phyloP scores from a whole-genome alignment of 345 rosid genomes.

The Lumnitzera racemosa region DNA sequence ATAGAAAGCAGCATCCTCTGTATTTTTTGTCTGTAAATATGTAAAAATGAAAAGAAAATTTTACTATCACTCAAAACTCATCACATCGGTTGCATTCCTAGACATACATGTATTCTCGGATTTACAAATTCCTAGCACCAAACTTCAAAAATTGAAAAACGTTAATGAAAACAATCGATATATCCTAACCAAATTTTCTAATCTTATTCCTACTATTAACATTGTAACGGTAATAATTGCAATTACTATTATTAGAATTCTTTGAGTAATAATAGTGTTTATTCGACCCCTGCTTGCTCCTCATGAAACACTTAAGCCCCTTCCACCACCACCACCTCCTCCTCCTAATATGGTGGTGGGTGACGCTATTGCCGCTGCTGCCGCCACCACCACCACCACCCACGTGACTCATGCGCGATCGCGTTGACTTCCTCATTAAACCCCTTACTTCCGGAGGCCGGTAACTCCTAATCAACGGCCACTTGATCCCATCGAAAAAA shows the following conservation, averaged over 20 bases:
- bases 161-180: too few relatives aligned
- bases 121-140: too few relatives aligned
- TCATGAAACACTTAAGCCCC: constrained; percentile 28
- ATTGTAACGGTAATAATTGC: constrained; percentile 33
- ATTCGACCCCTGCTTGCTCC: constrained; percentile 16
- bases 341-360: constrained; percentile 14
- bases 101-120: background rate
- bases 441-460: constrained; percentile 68
- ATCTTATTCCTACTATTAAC: constrained; percentile 4
- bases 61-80: constrained; percentile 11
- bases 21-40: constrained; percentile 1
- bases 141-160: too few relatives aligned
- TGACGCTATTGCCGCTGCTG: too few relatives aligned
- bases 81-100: constrained; percentile 5
- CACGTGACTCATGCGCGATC: constrained; percentile 29
- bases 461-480: constrained; percentile 75
- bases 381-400: background rate
- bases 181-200: too few relatives aligned
- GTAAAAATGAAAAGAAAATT: background rate
- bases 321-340: constrained; percentile 42
- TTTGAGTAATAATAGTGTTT: constrained; percentile 10
- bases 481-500: constrained; percentile 63
- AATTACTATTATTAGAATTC: constrained; percentile 20
- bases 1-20: background rate
- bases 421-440: constrained; percentile 29